Evolutionary conservation across 2,329 filamentous ascomycete species (phyloP).

Genomic region (Lojkania enalia): DNA sequence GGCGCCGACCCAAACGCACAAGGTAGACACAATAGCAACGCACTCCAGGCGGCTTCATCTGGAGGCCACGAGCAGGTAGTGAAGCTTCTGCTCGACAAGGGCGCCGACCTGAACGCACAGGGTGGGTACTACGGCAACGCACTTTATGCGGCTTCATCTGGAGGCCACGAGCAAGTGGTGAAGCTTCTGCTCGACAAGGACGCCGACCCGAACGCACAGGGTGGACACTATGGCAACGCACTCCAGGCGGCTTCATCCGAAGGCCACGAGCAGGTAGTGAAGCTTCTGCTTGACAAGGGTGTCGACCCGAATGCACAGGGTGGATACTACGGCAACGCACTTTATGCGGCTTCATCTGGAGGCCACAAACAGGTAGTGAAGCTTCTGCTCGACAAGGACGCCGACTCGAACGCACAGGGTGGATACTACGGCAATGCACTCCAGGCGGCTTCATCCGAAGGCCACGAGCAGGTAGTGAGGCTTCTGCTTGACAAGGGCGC

Average conservation of each 20-base stretch:
- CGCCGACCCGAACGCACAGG: not conserved
- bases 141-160: not conserved
- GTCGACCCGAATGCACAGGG: not conserved
- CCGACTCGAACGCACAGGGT: not conserved
- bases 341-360: not conserved
- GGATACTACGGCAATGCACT: not conserved
- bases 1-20: not conserved
- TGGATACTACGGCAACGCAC: not conserved
- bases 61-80: not conserved
- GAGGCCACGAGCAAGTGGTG: not conserved
- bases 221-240: not conserved
- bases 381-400: not conserved
- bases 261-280: not conserved
- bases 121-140: not conserved
- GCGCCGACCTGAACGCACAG: not conserved
- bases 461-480: not conserved
- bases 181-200: not conserved
- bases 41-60: not conserved
- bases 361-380: not conserved
- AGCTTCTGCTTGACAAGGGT: slow-evolving; percentile 1
- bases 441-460: not conserved
- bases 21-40: not conserved
- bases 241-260: not conserved
- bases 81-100: not conserved
- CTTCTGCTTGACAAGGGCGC: not conserved